These are phyloP conservation scores for Yamadazyma conglobata DNA, from an alignment of 1,139 yeast genomes.

Conservation along the genomic window DNA sequence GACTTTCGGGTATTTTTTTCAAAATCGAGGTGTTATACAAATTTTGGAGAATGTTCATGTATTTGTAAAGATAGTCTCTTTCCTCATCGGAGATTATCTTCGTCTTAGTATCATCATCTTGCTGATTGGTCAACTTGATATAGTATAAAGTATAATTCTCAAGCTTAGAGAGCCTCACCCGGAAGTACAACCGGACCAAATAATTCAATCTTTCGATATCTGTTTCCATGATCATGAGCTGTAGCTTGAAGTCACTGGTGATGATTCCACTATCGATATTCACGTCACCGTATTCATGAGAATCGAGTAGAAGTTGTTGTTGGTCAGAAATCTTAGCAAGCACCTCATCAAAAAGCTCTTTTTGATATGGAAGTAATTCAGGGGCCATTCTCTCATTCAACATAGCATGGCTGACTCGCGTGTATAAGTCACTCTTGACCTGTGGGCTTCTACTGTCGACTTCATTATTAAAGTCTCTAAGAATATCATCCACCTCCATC, in stretches of 20 bases:
- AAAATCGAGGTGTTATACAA: conserved; percentile 70
- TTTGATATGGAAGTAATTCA: conserved; percentile 71
- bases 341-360: conserved; percentile 53
- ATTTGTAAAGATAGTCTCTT: conserved; percentile 55
- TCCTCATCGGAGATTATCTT: conserved; percentile 55
- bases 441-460: conserved; percentile 14
- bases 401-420: conserved; percentile 51
- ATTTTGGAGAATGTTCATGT: conserved; percentile 59
- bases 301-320: conserved; percentile 68
- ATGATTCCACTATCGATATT: conserved; percentile 39
- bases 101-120: conserved; percentile 24
- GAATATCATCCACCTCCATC: conserved; percentile 61
- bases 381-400: conserved; percentile 82
- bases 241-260: conserved; percentile 68
- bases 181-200: conserved; percentile 70
- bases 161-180: conserved; percentile 72
- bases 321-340: conserved; percentile 61
- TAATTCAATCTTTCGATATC: conserved; percentile 87
- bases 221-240: conserved; percentile 80
- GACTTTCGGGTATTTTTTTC: conserved; percentile 58
- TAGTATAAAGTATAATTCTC: conserved; percentile 66
- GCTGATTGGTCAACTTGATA: conserved; percentile 21
- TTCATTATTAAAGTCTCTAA: conserved; percentile 53
- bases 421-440: conserved; percentile 10
- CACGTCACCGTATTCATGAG: conserved; percentile 46